These are phyloP conservation scores for Paecilomyces fulvus DNA, from an alignment of 2,329 filamentous ascomycete species.

Conservation along the genomic window DNA sequence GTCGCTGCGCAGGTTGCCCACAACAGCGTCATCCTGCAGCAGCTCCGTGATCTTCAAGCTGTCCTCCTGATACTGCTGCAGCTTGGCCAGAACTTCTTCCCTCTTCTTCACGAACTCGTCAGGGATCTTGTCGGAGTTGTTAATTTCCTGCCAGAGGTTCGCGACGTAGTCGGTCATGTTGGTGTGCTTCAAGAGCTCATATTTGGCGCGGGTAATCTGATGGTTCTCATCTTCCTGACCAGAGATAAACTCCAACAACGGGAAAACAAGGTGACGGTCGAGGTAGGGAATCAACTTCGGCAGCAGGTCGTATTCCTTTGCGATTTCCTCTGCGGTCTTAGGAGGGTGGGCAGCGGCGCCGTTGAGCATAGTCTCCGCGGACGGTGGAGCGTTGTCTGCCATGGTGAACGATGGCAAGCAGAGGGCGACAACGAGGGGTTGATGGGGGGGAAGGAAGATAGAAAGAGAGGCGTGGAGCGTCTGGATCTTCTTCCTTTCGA, in stretches of 20 bases:
- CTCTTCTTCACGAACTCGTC: conserved; percentile 82
- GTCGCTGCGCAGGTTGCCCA: conserved; percentile 84
- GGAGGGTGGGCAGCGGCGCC: conserved; percentile 39
- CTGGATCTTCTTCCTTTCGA: conserved; percentile 3
- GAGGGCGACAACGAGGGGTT: conserved; percentile 4
- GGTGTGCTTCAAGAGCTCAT: conserved; percentile 87
- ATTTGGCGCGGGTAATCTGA: conserved; percentile 78
- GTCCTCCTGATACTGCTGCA: conserved; percentile 78
- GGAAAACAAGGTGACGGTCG: conserved; percentile 93
- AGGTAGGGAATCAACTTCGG: conserved; percentile 85
- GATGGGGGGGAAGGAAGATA: conserved; percentile 9
- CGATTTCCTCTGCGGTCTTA: conserved; percentile 45
- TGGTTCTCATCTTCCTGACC: conserved; percentile 71
- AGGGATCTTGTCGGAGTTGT: conserved; percentile 68
- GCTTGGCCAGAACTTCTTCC: conserved; percentile 73
- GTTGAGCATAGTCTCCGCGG: conserved; percentile 42
- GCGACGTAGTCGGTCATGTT: conserved; percentile 99
- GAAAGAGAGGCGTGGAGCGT: conserved; percentile 7
- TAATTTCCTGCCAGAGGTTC: conserved; percentile 79
- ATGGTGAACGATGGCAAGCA: conserved; percentile 30
- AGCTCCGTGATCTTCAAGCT: conserved; percentile 83
- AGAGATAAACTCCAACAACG: conserved; percentile 84
- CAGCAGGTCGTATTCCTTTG: conserved; percentile 69
- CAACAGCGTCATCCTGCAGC: conserved; percentile 78
- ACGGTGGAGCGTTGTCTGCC: conserved; percentile 43